These are phyloP conservation scores for Daldinia sp. DNA, from an alignment of 2,329 filamentous ascomycete species.

Conservation along the genomic window DNA sequence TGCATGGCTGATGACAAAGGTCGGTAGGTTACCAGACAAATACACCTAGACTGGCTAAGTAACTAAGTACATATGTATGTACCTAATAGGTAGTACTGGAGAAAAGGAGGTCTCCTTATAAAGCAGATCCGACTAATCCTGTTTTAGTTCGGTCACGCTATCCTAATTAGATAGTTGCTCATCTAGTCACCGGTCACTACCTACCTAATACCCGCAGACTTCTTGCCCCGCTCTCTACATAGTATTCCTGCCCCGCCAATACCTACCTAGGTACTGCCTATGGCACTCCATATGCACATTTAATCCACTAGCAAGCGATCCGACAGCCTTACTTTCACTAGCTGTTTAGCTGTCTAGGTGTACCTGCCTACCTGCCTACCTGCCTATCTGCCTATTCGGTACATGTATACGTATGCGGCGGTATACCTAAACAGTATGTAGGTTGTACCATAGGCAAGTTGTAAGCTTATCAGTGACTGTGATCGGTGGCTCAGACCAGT, in stretches of 20 bases:
- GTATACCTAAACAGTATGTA: too few species aligned
- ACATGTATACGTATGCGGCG: background rate
- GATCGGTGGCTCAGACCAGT: conserved; percentile 21
- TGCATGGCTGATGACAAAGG: background rate
- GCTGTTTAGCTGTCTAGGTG: too few species aligned
- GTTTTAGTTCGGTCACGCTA: conserved; percentile 43
- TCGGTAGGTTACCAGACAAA: background rate
- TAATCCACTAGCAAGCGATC: background rate
- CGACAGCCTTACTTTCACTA: conserved; percentile 13
- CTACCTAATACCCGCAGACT: conserved; percentile 5
- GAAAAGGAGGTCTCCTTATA: background rate
- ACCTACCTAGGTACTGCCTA: background rate
- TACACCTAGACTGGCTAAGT: too few species aligned
- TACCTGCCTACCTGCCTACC: too few species aligned
- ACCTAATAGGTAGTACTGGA: background rate
- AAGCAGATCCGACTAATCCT: conserved; percentile 27
- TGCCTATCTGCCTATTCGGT: too few species aligned
- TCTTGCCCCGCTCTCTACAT: conserved; percentile 22
- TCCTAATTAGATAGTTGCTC: conserved; percentile 16
- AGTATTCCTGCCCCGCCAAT: conserved; percentile 16
- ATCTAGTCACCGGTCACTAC: conserved; percentile 28
- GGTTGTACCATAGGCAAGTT: background rate
- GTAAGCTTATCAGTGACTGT: conserved; percentile 25
- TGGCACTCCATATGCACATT: background rate
- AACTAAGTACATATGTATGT: too few species aligned